These are phyloP conservation scores for Lecanoromycetidae sp. DNA, from an alignment of 2,329 filamentous ascomycete genomes.

Conservation along the genomic window DNA sequence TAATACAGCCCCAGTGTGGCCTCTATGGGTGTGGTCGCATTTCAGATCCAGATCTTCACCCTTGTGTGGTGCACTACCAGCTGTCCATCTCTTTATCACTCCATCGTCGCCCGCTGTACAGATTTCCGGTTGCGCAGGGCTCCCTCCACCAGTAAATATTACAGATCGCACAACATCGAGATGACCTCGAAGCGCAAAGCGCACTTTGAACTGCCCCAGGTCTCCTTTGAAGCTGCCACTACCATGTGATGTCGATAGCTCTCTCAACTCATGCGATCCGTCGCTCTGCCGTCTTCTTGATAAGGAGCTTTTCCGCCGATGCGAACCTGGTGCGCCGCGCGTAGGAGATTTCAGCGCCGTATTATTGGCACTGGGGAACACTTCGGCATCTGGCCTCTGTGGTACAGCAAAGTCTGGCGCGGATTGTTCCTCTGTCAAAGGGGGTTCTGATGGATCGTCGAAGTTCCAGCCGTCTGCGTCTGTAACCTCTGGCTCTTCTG, in stretches of 20 bases:
- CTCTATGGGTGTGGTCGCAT: slow-evolving; percentile 89
- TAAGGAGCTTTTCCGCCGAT: slow-evolving; percentile 71
- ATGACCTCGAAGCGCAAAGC: slow-evolving; percentile 83
- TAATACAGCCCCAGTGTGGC: slow-evolving; percentile 82
- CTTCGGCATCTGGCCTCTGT: slow-evolving; percentile 69
- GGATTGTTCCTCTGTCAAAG: slow-evolving; percentile 31
- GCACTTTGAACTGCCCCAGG: slow-evolving; percentile 71
- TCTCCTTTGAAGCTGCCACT: slow-evolving; percentile 45
- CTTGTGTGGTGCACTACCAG: slow-evolving; percentile 32
- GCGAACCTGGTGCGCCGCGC: slow-evolving; percentile 50
- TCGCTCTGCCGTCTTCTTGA: slow-evolving; percentile 53
- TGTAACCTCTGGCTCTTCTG: slow-evolving; percentile 35
- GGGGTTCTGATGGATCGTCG: slow-evolving; percentile 56
- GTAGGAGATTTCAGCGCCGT: slow-evolving; percentile 70
- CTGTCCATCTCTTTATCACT: slow-evolving; percentile 87
- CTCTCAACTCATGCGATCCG: slow-evolving; percentile 51
- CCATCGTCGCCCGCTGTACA: slow-evolving; percentile 94
- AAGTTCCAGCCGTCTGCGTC: slow-evolving; percentile 85
- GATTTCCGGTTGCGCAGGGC: slow-evolving; percentile 88
- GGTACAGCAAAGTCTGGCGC: slow-evolving; percentile 40
- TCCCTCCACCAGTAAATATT: slow-evolving; percentile 93
- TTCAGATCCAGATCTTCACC: slow-evolving; percentile 77
- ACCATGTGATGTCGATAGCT: slow-evolving; percentile 29
- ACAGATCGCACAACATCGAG: slow-evolving; percentile 87
- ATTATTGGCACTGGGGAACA: slow-evolving; percentile 69